Base-by-base conservation (phyloP, 371 early-diverging fungal genomes). In the Batkoa obscura region DNA sequence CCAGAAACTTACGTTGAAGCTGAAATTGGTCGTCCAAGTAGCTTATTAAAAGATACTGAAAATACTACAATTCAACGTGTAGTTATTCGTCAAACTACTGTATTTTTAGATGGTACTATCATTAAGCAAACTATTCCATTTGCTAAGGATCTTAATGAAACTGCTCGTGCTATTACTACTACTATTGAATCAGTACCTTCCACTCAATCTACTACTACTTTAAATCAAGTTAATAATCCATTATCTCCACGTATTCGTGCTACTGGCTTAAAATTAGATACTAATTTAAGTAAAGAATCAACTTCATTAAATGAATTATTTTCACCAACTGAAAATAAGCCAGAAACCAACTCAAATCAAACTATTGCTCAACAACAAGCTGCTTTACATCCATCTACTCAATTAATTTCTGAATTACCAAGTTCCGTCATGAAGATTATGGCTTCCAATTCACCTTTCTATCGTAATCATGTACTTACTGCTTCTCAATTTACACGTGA, bases 1-100 rank as follows among this genome's bases (percentile, higher is more conserved):
- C 70, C 80, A 13, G 92, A 92, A 58, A 88, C 94, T 8, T 84
- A 80, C 50, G 71, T 95, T 35, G 94, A 95, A 70, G 73, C 90
- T 51, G 84, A 84, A 60, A 68, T 81, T 33, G 84, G 80, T 46
- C 76, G 83, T 35, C 58, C 66, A 15, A 60, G 64, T 15, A 46
- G 57, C 48, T 72, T 68, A 64, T 60, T 63, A 66, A 42, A 48
- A n/a, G 33, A 43, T 36, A 4, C 43, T 72, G 3, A 17, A 34
- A 42, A 57, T 3, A 86, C 84, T 9, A 68, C 68, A 51, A 79
- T 91, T 1, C 83, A 83, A 59, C 85, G 96, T 43, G 90, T 93
- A 41, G 90, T 90, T 9, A 59, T 90, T 55, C 79, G 81, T 42
- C 90, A 87, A 33, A 68, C 74, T 57, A 88, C 87, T 2, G 71